A percentile compares a stretch with the other conserved stretches of the same genome.
phyloP scores from a whole-genome alignment of 2,329 filamentous ascomycete species.

The Aspergillus novofumigatus region DNA sequence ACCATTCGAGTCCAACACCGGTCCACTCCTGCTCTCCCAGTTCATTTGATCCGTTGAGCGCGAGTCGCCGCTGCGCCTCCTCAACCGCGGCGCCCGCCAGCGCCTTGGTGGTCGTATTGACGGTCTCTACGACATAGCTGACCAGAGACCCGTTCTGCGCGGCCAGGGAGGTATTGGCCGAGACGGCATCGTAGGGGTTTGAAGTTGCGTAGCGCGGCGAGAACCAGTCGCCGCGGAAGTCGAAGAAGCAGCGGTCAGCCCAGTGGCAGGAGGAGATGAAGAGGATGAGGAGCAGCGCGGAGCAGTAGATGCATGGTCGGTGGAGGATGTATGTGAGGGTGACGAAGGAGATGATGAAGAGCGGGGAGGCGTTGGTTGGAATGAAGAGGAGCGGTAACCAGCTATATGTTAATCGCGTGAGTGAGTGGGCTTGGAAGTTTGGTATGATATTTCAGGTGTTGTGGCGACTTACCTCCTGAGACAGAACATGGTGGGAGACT shows the following conservation, averaged over 20 bases:
- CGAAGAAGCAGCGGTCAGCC: slow-evolving; percentile 88
- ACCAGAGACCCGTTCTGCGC: slow-evolving; percentile 33
- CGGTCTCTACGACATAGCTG: slow-evolving; percentile 41
- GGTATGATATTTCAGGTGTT: neutral
- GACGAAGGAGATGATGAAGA: slow-evolving; percentile 85
- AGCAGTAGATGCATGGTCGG: slow-evolving; percentile 96
- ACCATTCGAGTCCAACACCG: slow-evolving; percentile 77
- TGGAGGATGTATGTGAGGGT: slow-evolving; percentile 94
- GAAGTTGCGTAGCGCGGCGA: slow-evolving; percentile 60
- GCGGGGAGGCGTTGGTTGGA: slow-evolving; percentile 76
- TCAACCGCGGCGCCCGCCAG: slow-evolving; percentile 65
- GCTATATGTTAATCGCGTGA: slow-evolving; percentile 41
- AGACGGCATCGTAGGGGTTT: slow-evolving; percentile 6
- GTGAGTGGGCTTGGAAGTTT: neutral
- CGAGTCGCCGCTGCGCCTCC: slow-evolving; percentile 46
- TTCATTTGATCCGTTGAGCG: slow-evolving; percentile 16
- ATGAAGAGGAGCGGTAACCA: slow-evolving; percentile 87
- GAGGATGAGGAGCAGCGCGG: slow-evolving; percentile 87
- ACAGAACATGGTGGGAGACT: slow-evolving; percentile 56
- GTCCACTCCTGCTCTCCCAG: slow-evolving; percentile 62
- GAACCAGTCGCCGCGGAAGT: slow-evolving; percentile 90
- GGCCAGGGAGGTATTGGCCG: slow-evolving; percentile 16
- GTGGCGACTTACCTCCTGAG: slow-evolving; percentile 53
- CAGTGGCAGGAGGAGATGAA: slow-evolving; percentile 89
- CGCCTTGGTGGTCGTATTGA: slow-evolving; percentile 67